Percentiles rank a stretch among this genome's conserved stretches.
These are phyloP conservation scores for Coemansia sp. DNA, from an alignment of 192 early-diverging fungal species.

Conservation along the genomic window DNA sequence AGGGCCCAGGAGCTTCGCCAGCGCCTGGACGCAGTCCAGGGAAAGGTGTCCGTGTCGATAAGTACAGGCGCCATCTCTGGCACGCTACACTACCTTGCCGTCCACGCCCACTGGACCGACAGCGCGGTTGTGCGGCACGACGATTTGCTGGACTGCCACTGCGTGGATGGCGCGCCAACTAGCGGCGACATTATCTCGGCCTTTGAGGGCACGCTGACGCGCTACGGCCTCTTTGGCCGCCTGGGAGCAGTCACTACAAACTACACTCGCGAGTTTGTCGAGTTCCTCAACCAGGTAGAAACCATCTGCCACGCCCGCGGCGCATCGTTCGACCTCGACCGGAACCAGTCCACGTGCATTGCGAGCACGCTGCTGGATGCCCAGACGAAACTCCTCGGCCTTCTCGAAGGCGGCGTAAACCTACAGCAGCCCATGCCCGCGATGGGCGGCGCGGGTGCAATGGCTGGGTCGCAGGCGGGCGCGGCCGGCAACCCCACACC, in stretches of 20 bases:
- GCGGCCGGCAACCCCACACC: conserved; percentile 12
- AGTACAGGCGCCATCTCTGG: conserved; percentile 17
- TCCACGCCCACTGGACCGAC: conserved; percentile 43
- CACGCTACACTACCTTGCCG: conserved; percentile 20
- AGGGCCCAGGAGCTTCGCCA: conserved; percentile 10
- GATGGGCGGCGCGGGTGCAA: background rate
- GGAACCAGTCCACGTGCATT: conserved; percentile 40
- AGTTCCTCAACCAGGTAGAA: conserved; percentile 47
- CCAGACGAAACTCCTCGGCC: conserved; percentile 21
- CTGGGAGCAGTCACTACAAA: conserved; percentile 37
- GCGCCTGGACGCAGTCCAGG: conserved; percentile 6
- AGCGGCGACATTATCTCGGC: conserved; percentile 39
- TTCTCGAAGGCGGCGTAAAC: conserved; percentile 7
- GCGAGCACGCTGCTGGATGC: conserved; percentile 31
- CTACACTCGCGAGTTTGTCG: conserved; percentile 47
- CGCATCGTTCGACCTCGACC: conserved; percentile 40
- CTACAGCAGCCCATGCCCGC: background rate
- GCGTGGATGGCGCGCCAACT: conserved; percentile 27
- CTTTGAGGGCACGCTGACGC: conserved; percentile 40
- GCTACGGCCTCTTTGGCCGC: conserved; percentile 20
- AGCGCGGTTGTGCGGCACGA: conserved; percentile 20
- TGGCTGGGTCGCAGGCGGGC: too few relatives aligned
- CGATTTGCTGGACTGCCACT: conserved; percentile 35
- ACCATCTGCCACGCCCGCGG: conserved; percentile 45
- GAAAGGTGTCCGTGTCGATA: conserved; percentile 36